Percentiles rank a stretch among this genome's conserved stretches.
phyloP scores from a whole-genome alignment of 176 grass and related monocot genomes.

The Pharus latifolius region DNA sequence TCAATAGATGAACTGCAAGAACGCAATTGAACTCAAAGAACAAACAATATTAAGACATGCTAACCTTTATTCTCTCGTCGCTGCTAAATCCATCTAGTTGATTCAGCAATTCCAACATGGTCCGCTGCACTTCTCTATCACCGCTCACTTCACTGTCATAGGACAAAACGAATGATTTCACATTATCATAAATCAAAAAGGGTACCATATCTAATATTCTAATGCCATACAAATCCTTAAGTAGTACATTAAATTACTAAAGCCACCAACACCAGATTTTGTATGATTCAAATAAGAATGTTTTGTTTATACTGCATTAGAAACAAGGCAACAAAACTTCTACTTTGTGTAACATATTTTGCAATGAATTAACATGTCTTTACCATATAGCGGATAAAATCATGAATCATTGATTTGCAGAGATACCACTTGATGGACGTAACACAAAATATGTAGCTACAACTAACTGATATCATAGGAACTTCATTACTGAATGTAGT shows the following conservation, averaged over 20 bases:
- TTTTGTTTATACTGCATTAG: not conserved
- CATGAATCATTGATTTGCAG: no score
- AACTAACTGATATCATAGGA: no score
- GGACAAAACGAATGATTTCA: not conserved
- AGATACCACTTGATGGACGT: no score
- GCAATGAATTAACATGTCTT: not conserved
- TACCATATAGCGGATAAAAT: not conserved
- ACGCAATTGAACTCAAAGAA: slow-evolving; percentile 4
- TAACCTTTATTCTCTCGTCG: slow-evolving; percentile 67
- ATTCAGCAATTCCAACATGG: slow-evolving; percentile 78
- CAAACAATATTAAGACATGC: not conserved
- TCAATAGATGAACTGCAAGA: not conserved
- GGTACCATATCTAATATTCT: no score
- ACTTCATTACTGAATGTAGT: no score
- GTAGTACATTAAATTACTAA: no score
- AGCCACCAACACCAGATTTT: no score
- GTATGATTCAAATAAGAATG: not conserved
- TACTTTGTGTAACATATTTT: not conserved
- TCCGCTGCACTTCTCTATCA: slow-evolving; percentile 73
- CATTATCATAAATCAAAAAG: not conserved
- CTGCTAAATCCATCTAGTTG: slow-evolving; percentile 81
- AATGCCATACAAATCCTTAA: no score
- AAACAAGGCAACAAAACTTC: not conserved
- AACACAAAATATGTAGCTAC: no score
- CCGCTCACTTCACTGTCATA: slow-evolving; percentile 66